These are phyloP conservation scores for Isatis tinctoria DNA, from an alignment of 345 rosid species.

Conservation along the genomic window DNA sequence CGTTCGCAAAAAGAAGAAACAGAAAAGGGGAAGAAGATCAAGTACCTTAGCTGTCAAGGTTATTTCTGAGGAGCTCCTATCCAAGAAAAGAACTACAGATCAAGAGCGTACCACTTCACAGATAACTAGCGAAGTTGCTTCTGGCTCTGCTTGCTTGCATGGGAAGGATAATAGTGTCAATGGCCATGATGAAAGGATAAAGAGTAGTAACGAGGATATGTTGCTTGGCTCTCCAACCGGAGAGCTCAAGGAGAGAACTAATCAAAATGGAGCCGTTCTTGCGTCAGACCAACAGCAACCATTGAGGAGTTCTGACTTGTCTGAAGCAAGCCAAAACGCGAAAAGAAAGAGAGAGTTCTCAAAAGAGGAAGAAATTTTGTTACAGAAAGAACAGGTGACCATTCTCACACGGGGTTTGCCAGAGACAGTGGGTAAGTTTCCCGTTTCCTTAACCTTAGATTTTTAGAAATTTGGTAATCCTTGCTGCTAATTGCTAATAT, in stretches of 20 bases:
- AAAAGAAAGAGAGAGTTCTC: constrained; percentile 35
- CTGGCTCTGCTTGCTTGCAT: constrained; percentile 16
- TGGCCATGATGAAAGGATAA: constrained; percentile 13
- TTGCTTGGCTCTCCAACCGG: constrained; percentile 19
- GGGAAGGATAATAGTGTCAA: constrained; percentile 26
- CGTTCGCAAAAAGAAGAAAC: constrained; percentile 46
- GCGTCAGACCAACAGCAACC: constrained; percentile 31
- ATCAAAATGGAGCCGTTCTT: constrained; percentile 46
- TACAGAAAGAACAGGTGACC: constrained; percentile 12
- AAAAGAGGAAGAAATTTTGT: constrained; percentile 1
- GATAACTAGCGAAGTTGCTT: constrained; percentile 12
- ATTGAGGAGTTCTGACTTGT: constrained; percentile 7
- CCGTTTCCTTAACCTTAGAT: background rate
- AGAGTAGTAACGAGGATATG: constrained; percentile 23
- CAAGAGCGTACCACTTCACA: constrained; percentile 57
- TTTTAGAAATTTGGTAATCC: background rate
- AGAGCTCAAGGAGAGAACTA: constrained; percentile 37
- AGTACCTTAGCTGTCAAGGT: constrained; percentile 10
- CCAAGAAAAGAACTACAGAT: constrained; percentile 32
- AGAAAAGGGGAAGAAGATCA: constrained; percentile 45
- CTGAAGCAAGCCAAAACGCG: constrained; percentile 12
- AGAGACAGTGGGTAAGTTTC: constrained; percentile 32
- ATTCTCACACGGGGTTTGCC: constrained; percentile 33
- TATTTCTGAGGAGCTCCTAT: constrained; percentile 33
- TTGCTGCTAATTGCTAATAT: background rate